phyloP scores from a whole-genome alignment of 768 basidiomycete genomes.

The Suillus placidus region DNA sequence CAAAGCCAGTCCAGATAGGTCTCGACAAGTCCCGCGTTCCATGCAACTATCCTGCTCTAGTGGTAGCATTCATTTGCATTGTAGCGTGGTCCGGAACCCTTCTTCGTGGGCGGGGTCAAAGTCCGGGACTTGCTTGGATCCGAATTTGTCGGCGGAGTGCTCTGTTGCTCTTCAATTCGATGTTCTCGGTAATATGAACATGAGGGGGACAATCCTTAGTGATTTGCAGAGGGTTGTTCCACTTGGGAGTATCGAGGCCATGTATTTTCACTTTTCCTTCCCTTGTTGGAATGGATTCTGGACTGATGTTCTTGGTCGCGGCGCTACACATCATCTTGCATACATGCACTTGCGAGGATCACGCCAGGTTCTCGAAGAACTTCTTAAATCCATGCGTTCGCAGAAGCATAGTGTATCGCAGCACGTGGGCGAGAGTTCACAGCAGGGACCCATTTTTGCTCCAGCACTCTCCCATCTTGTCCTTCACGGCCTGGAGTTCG shows the following conservation, averaged over 20 bases:
- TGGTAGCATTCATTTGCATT: background rate
- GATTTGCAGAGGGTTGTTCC: background rate
- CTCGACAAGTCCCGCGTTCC: background rate
- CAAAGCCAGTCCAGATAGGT: conserved; percentile 1
- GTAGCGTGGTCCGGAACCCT: background rate
- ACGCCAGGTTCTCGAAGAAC: background rate
- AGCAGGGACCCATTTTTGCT: background rate
- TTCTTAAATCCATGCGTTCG: background rate
- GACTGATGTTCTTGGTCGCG: background rate
- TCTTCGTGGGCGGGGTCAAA: background rate
- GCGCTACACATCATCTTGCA: background rate
- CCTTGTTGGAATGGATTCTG: conserved; percentile 7
- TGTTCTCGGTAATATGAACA: background rate
- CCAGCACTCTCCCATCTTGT: conserved; percentile 2
- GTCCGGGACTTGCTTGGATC: background rate
- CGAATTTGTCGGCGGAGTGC: background rate
- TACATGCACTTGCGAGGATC: background rate
- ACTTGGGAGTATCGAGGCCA: background rate
- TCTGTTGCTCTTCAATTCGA: background rate
- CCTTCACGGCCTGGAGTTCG: background rate
- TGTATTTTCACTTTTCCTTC: background rate
- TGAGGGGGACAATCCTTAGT: background rate
- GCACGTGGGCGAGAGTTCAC: background rate
- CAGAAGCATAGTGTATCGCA: background rate
- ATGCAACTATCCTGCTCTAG: background rate